Evolutionary conservation across 805 yeast genomes (phyloP).

Genomic region (Sugiyamaella boreocaroliniensis): DNA sequence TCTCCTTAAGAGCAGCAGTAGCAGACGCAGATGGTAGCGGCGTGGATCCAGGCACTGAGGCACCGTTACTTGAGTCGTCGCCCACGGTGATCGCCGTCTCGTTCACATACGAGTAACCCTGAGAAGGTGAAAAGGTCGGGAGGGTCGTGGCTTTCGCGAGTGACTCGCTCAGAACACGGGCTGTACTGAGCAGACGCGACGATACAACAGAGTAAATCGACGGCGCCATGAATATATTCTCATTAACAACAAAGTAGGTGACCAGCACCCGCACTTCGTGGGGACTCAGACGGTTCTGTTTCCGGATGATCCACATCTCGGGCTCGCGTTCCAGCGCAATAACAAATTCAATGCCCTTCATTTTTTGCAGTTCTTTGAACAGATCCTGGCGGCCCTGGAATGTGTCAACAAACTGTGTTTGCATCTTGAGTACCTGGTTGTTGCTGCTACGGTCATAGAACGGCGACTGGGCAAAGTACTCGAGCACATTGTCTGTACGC

Average conservation of each 20-base stretch:
- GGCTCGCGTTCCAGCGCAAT: conserved; percentile 75
- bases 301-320: conserved; percentile 84
- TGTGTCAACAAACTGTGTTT: conserved; percentile 68
- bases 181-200: conserved; percentile 56
- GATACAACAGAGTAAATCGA: conserved; percentile 62
- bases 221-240: conserved; percentile 90
- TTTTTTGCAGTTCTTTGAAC: conserved; percentile 57
- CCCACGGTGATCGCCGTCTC: conserved; percentile 12
- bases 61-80: background rate
- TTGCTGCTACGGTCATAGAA: conserved; percentile 91
- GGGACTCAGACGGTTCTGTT: conserved; percentile 60
- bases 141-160: conserved; percentile 41
- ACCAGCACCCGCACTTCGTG: conserved; percentile 49
- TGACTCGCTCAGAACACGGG: conserved; percentile 40
- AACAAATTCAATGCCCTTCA: conserved; percentile 83
- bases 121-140: conserved; percentile 52
- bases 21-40: conserved; percentile 2
- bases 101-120: conserved; percentile 46
- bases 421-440: conserved; percentile 94
- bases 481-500: conserved; percentile 82
- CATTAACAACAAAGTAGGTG: conserved; percentile 85
- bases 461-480: conserved; percentile 89
- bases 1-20: conserved; percentile 5
- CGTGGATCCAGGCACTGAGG: background rate
- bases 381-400: conserved; percentile 35